A percentile compares a stretch with the other conserved stretches of the same genome.
Conservation (phyloP, 129 eudicot species). For the Mikania micrantha region DNA sequence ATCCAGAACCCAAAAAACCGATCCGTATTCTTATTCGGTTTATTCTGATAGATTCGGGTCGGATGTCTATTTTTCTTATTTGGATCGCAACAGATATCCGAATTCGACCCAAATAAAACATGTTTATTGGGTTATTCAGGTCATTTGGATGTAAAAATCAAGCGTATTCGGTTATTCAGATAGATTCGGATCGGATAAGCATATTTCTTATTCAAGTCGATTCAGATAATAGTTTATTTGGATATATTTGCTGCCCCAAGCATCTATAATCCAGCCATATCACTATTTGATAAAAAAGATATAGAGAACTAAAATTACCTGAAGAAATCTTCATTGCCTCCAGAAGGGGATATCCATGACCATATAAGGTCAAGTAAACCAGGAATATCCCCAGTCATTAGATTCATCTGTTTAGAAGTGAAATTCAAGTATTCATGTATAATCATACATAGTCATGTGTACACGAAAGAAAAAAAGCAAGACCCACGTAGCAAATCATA, state of each 20-base stretch:
- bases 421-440: background rate
- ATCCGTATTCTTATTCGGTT: too few species aligned
- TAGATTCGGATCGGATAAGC: too few species aligned
- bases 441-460: background rate
- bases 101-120: too few species aligned
- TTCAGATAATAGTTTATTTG: too few species aligned
- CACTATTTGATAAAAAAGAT: background rate
- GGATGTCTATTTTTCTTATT: too few species aligned
- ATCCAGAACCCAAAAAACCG: too few species aligned
- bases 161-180: too few species aligned
- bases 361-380: slow-evolving; percentile 77
- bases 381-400: slow-evolving; percentile 84
- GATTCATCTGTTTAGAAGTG: slow-evolving; percentile 68
- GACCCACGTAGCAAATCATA: background rate
- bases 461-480: background rate
- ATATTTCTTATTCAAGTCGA: too few species aligned
- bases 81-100: too few species aligned
- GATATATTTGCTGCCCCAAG: background rate
- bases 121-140: too few species aligned
- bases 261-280: slow-evolving; percentile 1
- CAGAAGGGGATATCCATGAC: slow-evolving; percentile 95
- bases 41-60: too few species aligned
- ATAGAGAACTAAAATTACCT: slow-evolving; percentile 37
- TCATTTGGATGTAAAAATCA: too few species aligned
- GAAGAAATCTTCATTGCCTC: slow-evolving; percentile 55